Evolutionary conservation across 257 asterid species (phyloP).

Genomic region (Capsicum baccatum): DNA sequence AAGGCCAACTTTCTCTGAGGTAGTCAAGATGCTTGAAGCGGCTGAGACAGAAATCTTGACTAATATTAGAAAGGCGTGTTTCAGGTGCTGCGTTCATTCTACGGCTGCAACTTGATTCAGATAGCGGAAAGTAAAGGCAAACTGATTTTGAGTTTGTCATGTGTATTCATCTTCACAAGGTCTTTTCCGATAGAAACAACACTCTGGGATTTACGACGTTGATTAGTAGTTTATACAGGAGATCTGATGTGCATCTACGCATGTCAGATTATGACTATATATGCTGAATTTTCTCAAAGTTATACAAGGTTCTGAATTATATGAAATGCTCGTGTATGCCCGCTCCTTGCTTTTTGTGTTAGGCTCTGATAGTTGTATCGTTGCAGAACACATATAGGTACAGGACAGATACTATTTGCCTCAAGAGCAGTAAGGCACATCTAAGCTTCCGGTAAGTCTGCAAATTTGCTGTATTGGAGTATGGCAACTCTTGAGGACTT

Average conservation of each 20-base stretch:
- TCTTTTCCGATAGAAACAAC: constrained; percentile 58
- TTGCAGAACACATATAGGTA: neutral
- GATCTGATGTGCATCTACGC: constrained; percentile 48
- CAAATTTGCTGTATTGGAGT: neutral
- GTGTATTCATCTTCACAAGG: constrained; percentile 62
- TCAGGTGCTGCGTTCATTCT: constrained; percentile 92
- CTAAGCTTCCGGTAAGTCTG: constrained; percentile 3
- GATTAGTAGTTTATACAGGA: constrained; percentile 57
- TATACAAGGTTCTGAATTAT: constrained; percentile 13
- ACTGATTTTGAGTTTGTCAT: constrained; percentile 38
- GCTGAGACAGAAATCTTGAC: constrained; percentile 90
- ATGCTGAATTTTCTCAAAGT: neutral
- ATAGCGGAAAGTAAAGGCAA: constrained; percentile 30
- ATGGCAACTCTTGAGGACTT: neutral
- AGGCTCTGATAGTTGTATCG: neutral
- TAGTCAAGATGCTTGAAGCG: constrained; percentile 84
- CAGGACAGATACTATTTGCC: neutral
- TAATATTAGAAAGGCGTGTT: constrained; percentile 86
- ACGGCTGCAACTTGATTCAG: constrained; percentile 69
- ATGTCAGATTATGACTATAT: constrained; percentile 30
- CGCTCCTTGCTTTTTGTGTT: neutral
- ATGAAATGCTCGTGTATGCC: neutral
- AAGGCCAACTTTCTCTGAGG: constrained; percentile 79
- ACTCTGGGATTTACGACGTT: constrained; percentile 46
- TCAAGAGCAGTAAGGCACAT: neutral